Conservation (phyloP, 345 rosid genomes). For the Punica granatum region DNA sequence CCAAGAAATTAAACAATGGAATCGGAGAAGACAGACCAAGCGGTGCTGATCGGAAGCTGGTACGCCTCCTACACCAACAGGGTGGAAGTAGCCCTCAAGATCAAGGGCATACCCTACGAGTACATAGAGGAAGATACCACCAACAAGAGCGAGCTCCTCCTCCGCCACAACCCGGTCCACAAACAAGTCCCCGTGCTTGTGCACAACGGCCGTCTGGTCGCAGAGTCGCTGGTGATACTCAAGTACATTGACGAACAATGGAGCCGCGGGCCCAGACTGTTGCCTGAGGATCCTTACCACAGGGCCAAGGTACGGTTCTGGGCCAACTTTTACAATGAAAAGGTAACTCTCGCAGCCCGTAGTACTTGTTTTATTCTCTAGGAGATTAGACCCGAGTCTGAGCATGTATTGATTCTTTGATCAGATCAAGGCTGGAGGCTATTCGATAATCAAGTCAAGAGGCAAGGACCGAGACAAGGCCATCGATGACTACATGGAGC, state of each 20-base stretch:
- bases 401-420: background rate
- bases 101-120: conserved; percentile 17
- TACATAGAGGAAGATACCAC: conserved; percentile 16
- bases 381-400: too few species aligned
- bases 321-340: conserved; percentile 15
- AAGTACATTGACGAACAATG: conserved; percentile 19
- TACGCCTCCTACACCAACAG: conserved; percentile 4
- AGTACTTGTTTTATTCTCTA: too few species aligned
- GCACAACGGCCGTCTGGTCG: conserved; percentile 15
- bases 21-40: conserved; percentile 2
- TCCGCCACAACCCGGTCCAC: conserved; percentile 14
- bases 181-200: conserved; percentile 15
- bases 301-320: conserved; percentile 21
- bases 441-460: background rate
- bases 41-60: conserved; percentile 13
- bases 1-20: background rate
- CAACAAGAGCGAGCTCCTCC: conserved; percentile 21
- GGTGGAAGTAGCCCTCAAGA: conserved; percentile 20
- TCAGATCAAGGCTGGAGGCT: conserved; percentile 3
- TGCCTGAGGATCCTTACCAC: conserved; percentile 18
- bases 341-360: conserved; percentile 5
- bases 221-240: conserved; percentile 19
- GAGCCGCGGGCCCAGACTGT: conserved; percentile 13
- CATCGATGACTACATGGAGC: background rate
- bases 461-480: conserved; percentile 20